Conservation (phyloP, 2,329 filamentous ascomycete genomes). For the Endoconidiophora polonica region DNA sequence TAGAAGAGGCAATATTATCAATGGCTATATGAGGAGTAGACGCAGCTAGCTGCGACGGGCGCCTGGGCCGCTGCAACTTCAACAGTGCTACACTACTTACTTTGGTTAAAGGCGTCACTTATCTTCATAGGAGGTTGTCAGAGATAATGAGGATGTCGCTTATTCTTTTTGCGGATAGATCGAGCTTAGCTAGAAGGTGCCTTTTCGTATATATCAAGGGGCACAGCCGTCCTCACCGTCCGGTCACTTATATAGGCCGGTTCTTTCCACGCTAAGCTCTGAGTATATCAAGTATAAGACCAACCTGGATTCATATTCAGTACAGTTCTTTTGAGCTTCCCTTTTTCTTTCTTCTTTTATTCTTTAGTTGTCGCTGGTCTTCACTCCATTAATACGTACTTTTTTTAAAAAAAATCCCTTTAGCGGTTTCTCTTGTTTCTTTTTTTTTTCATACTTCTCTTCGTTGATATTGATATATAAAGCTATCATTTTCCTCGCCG, state of each 20-base stretch:
- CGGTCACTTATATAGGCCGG: not conserved
- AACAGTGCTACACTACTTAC: too few relatives aligned
- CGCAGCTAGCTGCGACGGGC: too few relatives aligned
- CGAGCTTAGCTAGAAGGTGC: too few relatives aligned
- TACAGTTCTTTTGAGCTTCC: constrained; percentile 3
- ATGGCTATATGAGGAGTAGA: too few relatives aligned
- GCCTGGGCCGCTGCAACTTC: too few relatives aligned
- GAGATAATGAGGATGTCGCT: too few relatives aligned
- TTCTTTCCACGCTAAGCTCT: not conserved
- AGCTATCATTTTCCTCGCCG: too few relatives aligned
- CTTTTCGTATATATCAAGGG: constrained; percentile 1
- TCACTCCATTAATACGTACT: not conserved
- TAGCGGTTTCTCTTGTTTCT: constrained; percentile 2
- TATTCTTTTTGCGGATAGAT: too few relatives aligned
- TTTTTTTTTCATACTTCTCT: not conserved
- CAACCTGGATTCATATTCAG: not conserved
- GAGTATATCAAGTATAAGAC: not conserved
- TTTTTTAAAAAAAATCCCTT: not conserved
- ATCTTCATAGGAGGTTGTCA: too few relatives aligned
- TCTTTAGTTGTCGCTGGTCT: constrained; percentile 3
- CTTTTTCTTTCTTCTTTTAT: not conserved
- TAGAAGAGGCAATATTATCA: too few relatives aligned
- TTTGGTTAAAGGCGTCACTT: too few relatives aligned
- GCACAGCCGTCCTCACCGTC: not conserved
- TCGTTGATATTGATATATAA: not conserved